Conservation (phyloP, 164 flowering plant genomes). For the Stephania japonica region DNA sequence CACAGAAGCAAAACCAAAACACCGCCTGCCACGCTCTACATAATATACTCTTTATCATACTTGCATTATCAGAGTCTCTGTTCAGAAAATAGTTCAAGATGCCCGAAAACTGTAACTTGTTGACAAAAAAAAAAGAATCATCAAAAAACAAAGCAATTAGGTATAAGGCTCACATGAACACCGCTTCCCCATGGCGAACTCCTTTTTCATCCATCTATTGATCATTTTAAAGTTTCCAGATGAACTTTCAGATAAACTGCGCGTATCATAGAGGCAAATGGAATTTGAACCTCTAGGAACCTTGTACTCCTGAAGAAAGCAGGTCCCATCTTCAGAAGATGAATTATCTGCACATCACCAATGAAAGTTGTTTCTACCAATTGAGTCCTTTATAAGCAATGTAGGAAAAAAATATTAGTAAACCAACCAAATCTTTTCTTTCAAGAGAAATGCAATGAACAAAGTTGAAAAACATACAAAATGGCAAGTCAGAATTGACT, state of each 20-base stretch:
- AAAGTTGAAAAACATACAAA: not conserved
- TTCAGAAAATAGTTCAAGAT: constrained; percentile 4
- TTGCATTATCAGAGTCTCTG: constrained; percentile 50
- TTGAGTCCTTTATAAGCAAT: not conserved
- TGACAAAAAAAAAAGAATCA: not conserved
- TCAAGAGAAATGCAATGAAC: not conserved
- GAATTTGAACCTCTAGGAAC: constrained; percentile 59
- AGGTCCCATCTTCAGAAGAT: constrained; percentile 56
- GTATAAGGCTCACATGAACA: constrained; percentile 37
- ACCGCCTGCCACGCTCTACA: constrained; percentile 29
- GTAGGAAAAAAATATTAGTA: not conserved
- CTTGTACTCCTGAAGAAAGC: constrained; percentile 63
- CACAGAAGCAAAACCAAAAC: constrained; percentile 9
- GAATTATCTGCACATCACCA: constrained; percentile 37
- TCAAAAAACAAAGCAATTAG: not conserved
- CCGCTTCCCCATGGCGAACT: constrained; percentile 56
- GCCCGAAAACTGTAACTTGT: not conserved
- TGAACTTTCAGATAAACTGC: constrained; percentile 44
- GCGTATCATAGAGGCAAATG: constrained; percentile 75
- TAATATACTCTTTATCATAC: constrained; percentile 26
- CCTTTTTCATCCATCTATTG: constrained; percentile 63
- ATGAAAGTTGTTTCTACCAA: not conserved
- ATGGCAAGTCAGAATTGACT: constrained; percentile 1
- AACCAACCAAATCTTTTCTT: not conserved
- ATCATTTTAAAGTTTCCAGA: constrained; percentile 42